Conservation (phyloP, 306 rosid species). For the Quercus alba region DNA sequence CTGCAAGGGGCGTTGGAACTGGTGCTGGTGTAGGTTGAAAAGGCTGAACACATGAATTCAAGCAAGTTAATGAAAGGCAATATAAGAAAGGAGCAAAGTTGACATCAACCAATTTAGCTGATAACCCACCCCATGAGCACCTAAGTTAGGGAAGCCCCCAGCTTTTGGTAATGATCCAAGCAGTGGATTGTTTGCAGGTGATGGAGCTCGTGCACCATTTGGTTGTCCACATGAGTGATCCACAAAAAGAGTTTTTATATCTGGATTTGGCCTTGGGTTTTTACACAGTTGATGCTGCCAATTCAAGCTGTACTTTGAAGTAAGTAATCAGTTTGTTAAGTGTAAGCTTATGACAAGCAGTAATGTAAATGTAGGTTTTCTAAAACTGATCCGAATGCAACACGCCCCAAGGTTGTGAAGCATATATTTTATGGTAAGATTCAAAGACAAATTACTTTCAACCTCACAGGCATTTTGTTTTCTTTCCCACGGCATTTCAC, state of each 20-base stretch:
- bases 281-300: conserved; percentile 99
- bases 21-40: conserved; percentile 86
- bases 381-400: neutral
- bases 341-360: neutral
- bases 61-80: conserved; percentile 8
- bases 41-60: conserved; percentile 55
- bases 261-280: conserved; percentile 98
- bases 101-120: conserved; percentile 12
- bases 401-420: neutral
- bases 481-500: neutral
- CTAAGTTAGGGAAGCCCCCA: conserved; percentile 92
- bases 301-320: conserved; percentile 71
- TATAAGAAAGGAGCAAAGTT: conserved; percentile 10
- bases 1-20: conserved; percentile 86
- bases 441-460: neutral
- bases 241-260: conserved; percentile 96
- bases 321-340: conserved; percentile 6
- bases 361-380: neutral
- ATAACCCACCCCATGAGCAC: conserved; percentile 90
- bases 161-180: conserved; percentile 88
- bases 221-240: conserved; percentile 99
- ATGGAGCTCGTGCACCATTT: conserved; percentile 95
- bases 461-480: neutral
- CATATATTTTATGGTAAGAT: neutral
- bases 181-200: conserved; percentile 89